Evolutionary conservation across 106 monocot genomes (phyloP).

Genomic region (Dactylorhiza incarnata): DNA sequence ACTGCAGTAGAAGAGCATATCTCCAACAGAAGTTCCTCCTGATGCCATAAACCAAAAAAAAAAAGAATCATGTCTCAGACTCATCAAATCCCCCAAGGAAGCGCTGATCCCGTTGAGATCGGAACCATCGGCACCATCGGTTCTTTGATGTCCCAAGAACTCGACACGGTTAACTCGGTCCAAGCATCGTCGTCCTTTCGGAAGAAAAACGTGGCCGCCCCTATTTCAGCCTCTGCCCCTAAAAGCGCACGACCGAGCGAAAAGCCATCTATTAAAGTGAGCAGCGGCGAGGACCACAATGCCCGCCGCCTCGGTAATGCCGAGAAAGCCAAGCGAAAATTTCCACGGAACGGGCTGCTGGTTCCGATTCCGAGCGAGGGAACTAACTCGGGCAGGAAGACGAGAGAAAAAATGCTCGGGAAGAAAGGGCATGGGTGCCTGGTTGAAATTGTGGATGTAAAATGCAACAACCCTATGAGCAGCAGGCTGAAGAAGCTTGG

Average conservation of each 20-base stretch:
- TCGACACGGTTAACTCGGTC: constrained; percentile 34
- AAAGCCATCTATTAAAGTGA: constrained; percentile 12
- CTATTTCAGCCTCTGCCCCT: constrained; percentile 44
- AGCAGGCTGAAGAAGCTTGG: constrained; percentile 66
- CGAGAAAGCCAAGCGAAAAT: not conserved
- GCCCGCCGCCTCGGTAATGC: not conserved
- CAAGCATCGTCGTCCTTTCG: constrained; percentile 23
- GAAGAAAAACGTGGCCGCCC: constrained; percentile 25
- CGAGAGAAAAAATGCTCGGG: not conserved
- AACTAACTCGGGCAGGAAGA: not conserved
- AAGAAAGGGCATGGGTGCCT: constrained; percentile 10
- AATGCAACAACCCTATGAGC: constrained; percentile 79
- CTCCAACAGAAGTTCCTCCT: not conserved
- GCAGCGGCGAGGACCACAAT: constrained; percentile 11
- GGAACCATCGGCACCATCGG: constrained; percentile 67
- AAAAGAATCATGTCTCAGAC: constrained; percentile 28
- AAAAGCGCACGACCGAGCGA: constrained; percentile 24
- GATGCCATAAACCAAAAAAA: not conserved
- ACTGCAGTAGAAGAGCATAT: not conserved
- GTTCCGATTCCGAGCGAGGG: constrained; percentile 1
- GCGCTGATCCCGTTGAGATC: constrained; percentile 34
- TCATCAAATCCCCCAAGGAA: constrained; percentile 9
- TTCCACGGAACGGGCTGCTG: not conserved
- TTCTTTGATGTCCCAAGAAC: constrained; percentile 57
- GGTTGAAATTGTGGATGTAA: constrained; percentile 19